These are phyloP conservation scores for Patellifolia procumbens DNA, from an alignment of 179 eudicot genomes.

Conservation along the genomic window DNA sequence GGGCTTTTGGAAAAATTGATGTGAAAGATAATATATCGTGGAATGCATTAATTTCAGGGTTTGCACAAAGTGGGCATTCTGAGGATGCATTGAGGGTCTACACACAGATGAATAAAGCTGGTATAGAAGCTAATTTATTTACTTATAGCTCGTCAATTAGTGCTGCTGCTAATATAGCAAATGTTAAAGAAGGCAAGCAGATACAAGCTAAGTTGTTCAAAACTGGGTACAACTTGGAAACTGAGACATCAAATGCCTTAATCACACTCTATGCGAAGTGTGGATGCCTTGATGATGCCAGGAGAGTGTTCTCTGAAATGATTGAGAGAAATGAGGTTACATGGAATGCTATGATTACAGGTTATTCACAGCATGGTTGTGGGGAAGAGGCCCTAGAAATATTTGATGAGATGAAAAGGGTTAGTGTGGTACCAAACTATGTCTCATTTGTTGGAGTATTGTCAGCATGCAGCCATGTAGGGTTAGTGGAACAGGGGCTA, in stretches of 20 bases:
- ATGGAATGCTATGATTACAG: constrained; percentile 94
- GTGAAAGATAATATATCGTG: constrained; percentile 15
- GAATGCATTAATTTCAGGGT: constrained; percentile 19
- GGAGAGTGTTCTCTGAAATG: constrained; percentile 41
- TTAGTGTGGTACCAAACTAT: constrained; percentile 39
- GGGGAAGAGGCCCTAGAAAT: constrained; percentile 48
- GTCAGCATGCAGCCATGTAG: constrained; percentile 58
- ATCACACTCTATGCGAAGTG: constrained; percentile 48
- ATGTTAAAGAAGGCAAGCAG: constrained; percentile 44
- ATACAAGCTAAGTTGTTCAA: constrained; percentile 47
- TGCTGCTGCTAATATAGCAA: constrained; percentile 46
- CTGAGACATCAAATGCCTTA: constrained; percentile 48
- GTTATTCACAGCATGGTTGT: constrained; percentile 85
- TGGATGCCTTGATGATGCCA: constrained; percentile 47
- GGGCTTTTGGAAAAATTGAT: constrained; percentile 17
- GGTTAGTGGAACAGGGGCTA: constrained; percentile 49
- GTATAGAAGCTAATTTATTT: constrained; percentile 37
- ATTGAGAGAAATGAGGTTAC: constrained; percentile 65
- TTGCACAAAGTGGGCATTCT: constrained; percentile 17
- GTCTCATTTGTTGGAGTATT: constrained; percentile 49
- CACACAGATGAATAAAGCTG: constrained; percentile 37
- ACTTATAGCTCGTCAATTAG: constrained; percentile 48
- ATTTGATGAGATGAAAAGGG: constrained; percentile 47
- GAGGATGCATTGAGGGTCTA: constrained; percentile 12
- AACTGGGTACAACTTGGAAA: constrained; percentile 40